Conservation (phyloP, 2,329 filamentous ascomycete species). For the Calcarisporium arbuscula region DNA sequence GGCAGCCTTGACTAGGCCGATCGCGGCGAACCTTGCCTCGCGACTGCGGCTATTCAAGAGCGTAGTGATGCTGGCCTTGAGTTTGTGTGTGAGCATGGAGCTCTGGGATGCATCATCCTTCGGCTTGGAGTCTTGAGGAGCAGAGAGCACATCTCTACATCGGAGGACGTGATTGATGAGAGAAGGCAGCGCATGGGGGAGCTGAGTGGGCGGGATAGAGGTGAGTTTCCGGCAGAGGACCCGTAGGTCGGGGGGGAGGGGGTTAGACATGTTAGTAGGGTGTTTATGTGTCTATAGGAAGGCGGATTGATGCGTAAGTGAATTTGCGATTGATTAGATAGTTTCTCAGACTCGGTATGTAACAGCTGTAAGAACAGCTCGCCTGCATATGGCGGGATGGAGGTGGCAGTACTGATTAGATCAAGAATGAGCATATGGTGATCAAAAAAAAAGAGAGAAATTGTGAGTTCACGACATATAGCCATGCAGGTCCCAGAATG, state of each 20-base stretch:
- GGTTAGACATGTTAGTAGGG: constrained; percentile 19
- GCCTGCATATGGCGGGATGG: too few relatives aligned
- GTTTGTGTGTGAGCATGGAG: constrained; percentile 68
- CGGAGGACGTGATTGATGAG: constrained; percentile 56
- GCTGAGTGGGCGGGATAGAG: constrained; percentile 63
- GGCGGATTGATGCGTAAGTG: too few relatives aligned
- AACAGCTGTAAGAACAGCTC: too few relatives aligned
- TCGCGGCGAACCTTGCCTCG: constrained; percentile 71
- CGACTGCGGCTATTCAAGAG: constrained; percentile 70
- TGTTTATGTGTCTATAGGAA: neutral
- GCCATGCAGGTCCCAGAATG: too few relatives aligned
- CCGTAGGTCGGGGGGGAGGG: constrained; percentile 51
- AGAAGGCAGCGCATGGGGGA: constrained; percentile 66
- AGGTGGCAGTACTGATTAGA: too few relatives aligned
- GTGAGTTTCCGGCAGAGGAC: constrained; percentile 65
- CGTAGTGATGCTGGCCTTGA: constrained; percentile 71
- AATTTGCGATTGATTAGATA: too few relatives aligned
- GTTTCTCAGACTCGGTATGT: too few relatives aligned
- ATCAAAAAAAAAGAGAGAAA: too few relatives aligned
- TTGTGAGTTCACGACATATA: too few relatives aligned
- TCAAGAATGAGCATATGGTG: too few relatives aligned
- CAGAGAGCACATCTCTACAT: constrained; percentile 56
- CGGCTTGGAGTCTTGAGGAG: constrained; percentile 52
- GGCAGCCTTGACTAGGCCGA: constrained; percentile 71
- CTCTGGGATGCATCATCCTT: constrained; percentile 59